phyloP scores from a whole-genome alignment of 805 yeast genomes.

The Spathaspora arborariae region DNA sequence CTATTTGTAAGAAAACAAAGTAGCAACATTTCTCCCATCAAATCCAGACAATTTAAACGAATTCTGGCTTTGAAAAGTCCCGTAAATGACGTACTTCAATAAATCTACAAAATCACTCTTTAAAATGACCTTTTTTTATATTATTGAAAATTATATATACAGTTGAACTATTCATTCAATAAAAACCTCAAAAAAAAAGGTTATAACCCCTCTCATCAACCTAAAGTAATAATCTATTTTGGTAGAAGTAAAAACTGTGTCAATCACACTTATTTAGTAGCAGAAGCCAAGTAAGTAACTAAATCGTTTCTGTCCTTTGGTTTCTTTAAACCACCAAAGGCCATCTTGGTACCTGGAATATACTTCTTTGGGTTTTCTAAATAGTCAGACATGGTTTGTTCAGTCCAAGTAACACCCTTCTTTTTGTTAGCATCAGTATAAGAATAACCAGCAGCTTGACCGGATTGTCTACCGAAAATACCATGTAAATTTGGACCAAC shows the following conservation, averaged over 20 bases:
- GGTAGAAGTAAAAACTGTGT: not conserved
- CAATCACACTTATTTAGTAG: slow-evolving; percentile 32
- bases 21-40: no score
- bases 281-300: slow-evolving; percentile 70
- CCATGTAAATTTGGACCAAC: slow-evolving; percentile 99
- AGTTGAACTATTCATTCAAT: slow-evolving; percentile 3
- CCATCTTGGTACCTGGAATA: slow-evolving; percentile 99
- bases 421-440: slow-evolving; percentile 98
- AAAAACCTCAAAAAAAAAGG: not conserved
- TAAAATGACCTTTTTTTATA: not conserved
- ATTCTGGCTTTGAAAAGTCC: not conserved
- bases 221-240: not conserved
- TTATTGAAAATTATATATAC: slow-evolving; percentile 6
- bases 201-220: not conserved
- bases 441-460: slow-evolving; percentile 88
- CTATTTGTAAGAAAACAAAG: no score
- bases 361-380: slow-evolving; percentile 99
- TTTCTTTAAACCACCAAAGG: slow-evolving; percentile 99
- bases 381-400: slow-evolving; percentile 89
- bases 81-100: not conserved
- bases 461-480: slow-evolving; percentile 87
- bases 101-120: not conserved
- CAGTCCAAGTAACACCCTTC: slow-evolving; percentile 86
- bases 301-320: slow-evolving; percentile 98
- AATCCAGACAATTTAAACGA: no score